Evolutionary conservation across 148 eudicot species (phyloP).

Genomic region (Pharnaceum exiguum): DNA sequence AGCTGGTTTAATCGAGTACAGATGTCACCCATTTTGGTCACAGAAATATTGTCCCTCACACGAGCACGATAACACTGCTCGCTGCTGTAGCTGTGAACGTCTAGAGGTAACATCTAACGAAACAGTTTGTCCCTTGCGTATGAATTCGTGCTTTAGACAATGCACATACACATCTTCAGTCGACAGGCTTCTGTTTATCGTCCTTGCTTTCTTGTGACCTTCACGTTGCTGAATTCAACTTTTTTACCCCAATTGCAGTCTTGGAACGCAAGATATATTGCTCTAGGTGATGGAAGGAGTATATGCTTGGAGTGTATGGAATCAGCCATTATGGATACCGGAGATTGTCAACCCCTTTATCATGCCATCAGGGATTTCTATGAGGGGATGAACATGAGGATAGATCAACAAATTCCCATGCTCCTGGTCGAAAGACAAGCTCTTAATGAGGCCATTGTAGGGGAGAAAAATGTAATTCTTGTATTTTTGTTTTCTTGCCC

Average conservation of each 20-base stretch:
- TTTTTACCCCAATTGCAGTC: conserved; percentile 37
- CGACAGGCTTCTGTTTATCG: neutral
- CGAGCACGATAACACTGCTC: conserved; percentile 78
- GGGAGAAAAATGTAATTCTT: conserved; percentile 79
- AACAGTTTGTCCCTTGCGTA: neutral
- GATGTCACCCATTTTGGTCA: conserved; percentile 97
- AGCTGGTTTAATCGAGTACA: conserved; percentile 87
- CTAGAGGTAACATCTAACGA: conserved; percentile 57
- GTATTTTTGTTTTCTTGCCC: conserved; percentile 2
- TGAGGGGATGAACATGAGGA: conserved; percentile 96
- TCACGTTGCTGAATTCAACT: conserved; percentile 6
- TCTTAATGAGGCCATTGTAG: conserved; percentile 94
- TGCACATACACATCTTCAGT: neutral
- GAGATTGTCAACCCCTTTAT: conserved; percentile 95
- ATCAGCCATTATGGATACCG: conserved; percentile 93
- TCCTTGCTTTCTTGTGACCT: neutral
- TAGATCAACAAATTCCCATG: conserved; percentile 94
- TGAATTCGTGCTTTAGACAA: no score
- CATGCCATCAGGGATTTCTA: conserved; percentile 89
- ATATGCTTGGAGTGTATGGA: conserved; percentile 96
- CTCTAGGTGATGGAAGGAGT: conserved; percentile 85
- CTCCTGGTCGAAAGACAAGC: conserved; percentile 98
- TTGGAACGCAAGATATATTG: conserved; percentile 60
- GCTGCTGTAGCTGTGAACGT: conserved; percentile 98
- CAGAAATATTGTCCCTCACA: conserved; percentile 98